Evolutionary conservation across 2,329 filamentous ascomycete species (phyloP), one percentile per base, ranked within the genome.

Genomic region (Fusarium vanettenii): DNA sequence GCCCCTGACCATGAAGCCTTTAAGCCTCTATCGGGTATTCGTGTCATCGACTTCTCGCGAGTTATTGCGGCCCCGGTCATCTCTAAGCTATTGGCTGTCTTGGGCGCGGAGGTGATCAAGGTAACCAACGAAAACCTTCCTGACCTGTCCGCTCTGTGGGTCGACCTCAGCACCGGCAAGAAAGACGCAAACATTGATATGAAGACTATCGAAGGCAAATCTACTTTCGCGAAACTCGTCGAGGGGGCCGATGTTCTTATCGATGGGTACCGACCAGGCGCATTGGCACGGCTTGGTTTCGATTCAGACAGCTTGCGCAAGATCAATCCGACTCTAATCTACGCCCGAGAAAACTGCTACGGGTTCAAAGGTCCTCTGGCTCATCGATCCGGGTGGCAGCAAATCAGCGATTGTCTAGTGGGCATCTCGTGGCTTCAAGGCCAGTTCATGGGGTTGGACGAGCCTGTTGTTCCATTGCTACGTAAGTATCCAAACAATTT

Each of bases 371-470:
- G 82, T 0, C 80, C 80, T 7, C 79, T 78, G 71, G 71, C 65
- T 14, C 71, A 80, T 16, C 79, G 81, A 4, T 80, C 80, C 27
- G 82, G 82, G 2, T 83, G 82, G 81, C 82, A 84, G 70, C 82
- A 84, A 70, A 83, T 84, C 48, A 81, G 81, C 25, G 83, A 84
- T 61, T 83, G 81, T 72, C 76, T 82, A 35, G 82, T 81, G 4
- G 82, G 82, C 35, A 77, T 84, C 10, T 79, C 82, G 6, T 82
- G 80, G 78, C 77, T 82, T 55, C 81, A 84, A 65, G 83, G 83
- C 31, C 73, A 71, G 29, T 85, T 85, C 70, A 82, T 84, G 78
- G 81, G 82, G 4, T 72, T 83, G 5, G 69, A 79, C 18, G 78
- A 80, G 43, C 70, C 75, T 6, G 75, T 78, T 5, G 75, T 77